Percentiles rank a stretch among this genome's conserved stretches.
Conservation (phyloP, 2,329 filamentous ascomycete genomes). For the Triangularia verruculosa region DNA sequence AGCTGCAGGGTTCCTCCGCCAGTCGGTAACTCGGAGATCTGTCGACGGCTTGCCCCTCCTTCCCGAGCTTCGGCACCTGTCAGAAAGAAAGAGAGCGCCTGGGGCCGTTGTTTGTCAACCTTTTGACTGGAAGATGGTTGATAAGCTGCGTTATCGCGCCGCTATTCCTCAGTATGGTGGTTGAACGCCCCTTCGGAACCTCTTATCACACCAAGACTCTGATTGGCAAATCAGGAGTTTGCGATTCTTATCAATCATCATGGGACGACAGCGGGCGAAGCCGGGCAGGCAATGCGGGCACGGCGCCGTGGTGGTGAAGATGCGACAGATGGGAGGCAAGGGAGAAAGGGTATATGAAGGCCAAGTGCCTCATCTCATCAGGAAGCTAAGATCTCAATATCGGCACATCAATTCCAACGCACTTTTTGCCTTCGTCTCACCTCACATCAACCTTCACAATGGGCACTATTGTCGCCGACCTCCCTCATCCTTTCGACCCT, state of each 20-base stretch:
- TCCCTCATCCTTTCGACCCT: slow-evolving; percentile 71
- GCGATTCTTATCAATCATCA: slow-evolving; percentile 11
- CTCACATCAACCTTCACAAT: slow-evolving; percentile 13
- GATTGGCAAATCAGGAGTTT: slow-evolving; percentile 1
- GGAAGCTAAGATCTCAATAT: not conserved
- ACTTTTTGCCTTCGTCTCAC: not conserved
- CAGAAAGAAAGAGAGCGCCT: not conserved
- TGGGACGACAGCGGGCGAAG: slow-evolving; percentile 4
- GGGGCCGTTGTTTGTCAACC: slow-evolving; percentile 6
- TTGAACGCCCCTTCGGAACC: not conserved
- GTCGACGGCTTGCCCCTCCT: slow-evolving; percentile 1
- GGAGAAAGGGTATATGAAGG: slow-evolving; percentile 1
- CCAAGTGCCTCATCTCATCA: not conserved
- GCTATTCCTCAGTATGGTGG: not conserved
- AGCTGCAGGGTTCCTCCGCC: not conserved
- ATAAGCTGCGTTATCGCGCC: slow-evolving; percentile 6
- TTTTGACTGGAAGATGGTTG: not conserved
- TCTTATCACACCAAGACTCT: not conserved
- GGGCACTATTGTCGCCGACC: slow-evolving; percentile 15
- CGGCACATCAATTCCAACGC: not conserved
- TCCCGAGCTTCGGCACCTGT: slow-evolving; percentile 12
- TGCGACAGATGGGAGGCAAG: not conserved
- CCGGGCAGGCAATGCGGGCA: not conserved
- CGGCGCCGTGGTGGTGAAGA: not conserved
- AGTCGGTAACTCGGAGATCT: not conserved